A percentile compares a stretch with the other conserved stretches of the same genome.
Evolutionary conservation across 192 early-diverging fungal species (phyloP).

Genomic region (Coemansia sp.): DNA sequence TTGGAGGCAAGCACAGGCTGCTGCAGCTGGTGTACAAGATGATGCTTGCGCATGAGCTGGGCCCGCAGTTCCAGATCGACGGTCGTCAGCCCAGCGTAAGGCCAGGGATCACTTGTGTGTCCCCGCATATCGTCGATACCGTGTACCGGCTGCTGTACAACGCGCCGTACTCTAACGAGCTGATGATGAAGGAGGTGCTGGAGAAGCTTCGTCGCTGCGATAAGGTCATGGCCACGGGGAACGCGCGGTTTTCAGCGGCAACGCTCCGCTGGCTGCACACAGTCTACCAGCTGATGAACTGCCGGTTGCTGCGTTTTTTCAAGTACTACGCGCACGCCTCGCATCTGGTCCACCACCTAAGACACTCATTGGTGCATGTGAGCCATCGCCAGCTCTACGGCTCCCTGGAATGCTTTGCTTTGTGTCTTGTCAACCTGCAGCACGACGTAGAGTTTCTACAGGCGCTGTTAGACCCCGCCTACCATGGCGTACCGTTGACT

Average conservation of each 20-base stretch:
- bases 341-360: slow-evolving; percentile 66
- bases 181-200: slow-evolving; percentile 71
- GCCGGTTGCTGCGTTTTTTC: slow-evolving; percentile 69
- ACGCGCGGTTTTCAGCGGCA: slow-evolving; percentile 47
- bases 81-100: slow-evolving; percentile 48
- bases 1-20: slow-evolving; percentile 66
- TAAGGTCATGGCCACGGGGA: slow-evolving; percentile 57
- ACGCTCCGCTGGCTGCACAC: slow-evolving; percentile 71
- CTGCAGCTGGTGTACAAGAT: slow-evolving; percentile 70
- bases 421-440: slow-evolving; percentile 60
- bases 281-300: slow-evolving; percentile 71
- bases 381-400: slow-evolving; percentile 68
- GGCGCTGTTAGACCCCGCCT: slow-evolving; percentile 51
- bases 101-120: slow-evolving; percentile 60
- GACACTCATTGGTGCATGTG: slow-evolving; percentile 64
- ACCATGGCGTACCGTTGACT: slow-evolving; percentile 48
- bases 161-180: slow-evolving; percentile 72
- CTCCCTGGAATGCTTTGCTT: slow-evolving; percentile 66
- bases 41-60: slow-evolving; percentile 67
- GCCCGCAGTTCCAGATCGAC: slow-evolving; percentile 60
- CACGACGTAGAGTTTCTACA: slow-evolving; percentile 52
- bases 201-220: slow-evolving; percentile 71
- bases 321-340: slow-evolving; percentile 69
- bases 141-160: slow-evolving; percentile 74
- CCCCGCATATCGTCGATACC: slow-evolving; percentile 73